Conservation (phyloP, 2,329 filamentous ascomycete species). For the Paracoccidioides lutzii region DNA sequence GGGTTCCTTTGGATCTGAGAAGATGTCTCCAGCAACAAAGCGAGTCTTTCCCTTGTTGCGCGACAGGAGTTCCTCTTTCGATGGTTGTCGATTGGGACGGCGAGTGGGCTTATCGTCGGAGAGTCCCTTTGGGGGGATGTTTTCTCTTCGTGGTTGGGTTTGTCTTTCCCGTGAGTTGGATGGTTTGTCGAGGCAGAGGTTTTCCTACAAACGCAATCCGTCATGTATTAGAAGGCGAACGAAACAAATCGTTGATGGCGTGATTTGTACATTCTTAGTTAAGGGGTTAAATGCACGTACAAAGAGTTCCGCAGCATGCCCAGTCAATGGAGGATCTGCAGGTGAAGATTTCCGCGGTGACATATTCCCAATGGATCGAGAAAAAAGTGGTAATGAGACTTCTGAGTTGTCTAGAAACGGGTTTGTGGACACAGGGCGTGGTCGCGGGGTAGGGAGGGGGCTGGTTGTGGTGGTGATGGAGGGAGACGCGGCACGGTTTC, state of each 20-base stretch:
- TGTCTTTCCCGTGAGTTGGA: conserved; percentile 10
- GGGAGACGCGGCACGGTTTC: conserved; percentile 34
- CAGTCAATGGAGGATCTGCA: conserved; percentile 29
- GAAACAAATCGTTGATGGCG: neutral
- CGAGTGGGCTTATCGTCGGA: conserved; percentile 2
- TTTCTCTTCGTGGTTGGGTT: conserved; percentile 25
- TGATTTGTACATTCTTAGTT: neutral
- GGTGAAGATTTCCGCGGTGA: conserved; percentile 18
- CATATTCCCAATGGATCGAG: conserved; percentile 18
- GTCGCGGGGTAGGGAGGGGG: conserved; percentile 11
- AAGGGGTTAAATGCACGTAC: conserved; percentile 32
- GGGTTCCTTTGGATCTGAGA: conserved; percentile 31
- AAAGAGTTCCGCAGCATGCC: conserved; percentile 45
- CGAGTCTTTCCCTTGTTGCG: conserved; percentile 18
- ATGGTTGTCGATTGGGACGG: conserved; percentile 13
- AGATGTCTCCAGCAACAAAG: conserved; percentile 30
- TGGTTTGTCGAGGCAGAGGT: conserved; percentile 26
- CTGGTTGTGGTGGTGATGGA: conserved; percentile 20
- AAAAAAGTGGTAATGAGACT: conserved; percentile 21
- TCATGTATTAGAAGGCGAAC: conserved; percentile 5
- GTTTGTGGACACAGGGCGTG: conserved; percentile 46
- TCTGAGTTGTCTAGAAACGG: conserved; percentile 46
- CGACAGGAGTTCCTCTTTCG: conserved; percentile 10
- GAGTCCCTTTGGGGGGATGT: conserved; percentile 15
- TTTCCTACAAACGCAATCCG: conserved; percentile 25